A percentile compares a stretch with the other conserved stretches of the same genome.
These are phyloP conservation scores for Sporothrix phasma DNA, from an alignment of 2,329 filamentous ascomycete species.

Conservation along the genomic window DNA sequence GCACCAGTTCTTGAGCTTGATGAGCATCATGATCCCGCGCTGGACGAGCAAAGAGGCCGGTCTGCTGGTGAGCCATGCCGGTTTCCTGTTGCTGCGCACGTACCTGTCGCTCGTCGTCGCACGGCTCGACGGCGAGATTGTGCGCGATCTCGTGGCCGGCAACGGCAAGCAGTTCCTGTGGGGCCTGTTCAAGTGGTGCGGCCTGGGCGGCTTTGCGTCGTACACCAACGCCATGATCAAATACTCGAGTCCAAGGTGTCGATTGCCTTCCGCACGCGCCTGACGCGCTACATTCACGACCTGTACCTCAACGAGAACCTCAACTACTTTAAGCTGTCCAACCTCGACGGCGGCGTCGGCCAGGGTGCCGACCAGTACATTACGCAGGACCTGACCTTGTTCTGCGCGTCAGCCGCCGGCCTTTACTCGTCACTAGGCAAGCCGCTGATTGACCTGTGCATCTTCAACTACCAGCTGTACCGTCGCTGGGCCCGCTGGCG, in stretches of 20 bases:
- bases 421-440: constrained; percentile 97
- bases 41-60: constrained; percentile 96
- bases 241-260: constrained; percentile 94
- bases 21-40: constrained; percentile 95
- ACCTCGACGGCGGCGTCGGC: constrained; percentile 84
- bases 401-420: constrained; percentile 84
- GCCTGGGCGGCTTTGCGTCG: constrained; percentile 82
- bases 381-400: constrained; percentile 89
- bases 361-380: constrained; percentile 94
- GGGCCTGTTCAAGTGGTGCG: constrained; percentile 91
- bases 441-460: constrained; percentile 89
- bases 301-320: constrained; percentile 89
- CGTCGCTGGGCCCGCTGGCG: constrained; percentile 79
- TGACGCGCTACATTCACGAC: constrained; percentile 95
- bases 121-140: constrained; percentile 87
- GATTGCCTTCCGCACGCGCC: constrained; percentile 88
- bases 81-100: constrained; percentile 83
- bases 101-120: constrained; percentile 92
- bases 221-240: constrained; percentile 99
- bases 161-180: constrained; percentile 80
- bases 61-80: constrained; percentile 73
- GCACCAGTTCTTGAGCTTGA: constrained; percentile 88
- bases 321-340: constrained; percentile 92
- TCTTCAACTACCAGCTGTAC: constrained; percentile 97
- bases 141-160: constrained; percentile 89